A percentile compares a stretch with the other conserved stretches of the same genome.
Conservation (phyloP, 2,329 filamentous ascomycete species). For the Hymenoscyphus scutula region DNA sequence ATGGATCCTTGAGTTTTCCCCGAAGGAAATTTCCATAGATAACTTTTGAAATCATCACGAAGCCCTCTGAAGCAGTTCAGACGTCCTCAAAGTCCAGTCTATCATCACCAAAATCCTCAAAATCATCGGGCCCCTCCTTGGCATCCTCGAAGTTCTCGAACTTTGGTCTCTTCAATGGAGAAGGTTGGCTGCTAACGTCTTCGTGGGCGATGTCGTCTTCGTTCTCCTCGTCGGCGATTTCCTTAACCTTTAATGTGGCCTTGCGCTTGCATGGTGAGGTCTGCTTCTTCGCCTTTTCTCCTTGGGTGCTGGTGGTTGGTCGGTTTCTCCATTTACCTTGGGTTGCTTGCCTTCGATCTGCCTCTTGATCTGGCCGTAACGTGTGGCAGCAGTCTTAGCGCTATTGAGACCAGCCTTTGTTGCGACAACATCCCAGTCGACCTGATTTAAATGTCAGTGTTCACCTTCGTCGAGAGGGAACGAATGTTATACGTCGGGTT, state of each 20-base stretch:
- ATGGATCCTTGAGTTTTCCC: background rate
- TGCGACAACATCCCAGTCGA: slow-evolving; percentile 37
- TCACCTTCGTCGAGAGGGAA: background rate
- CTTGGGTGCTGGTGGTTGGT: too few relatives aligned
- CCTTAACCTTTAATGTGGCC: background rate
- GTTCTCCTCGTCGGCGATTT: background rate
- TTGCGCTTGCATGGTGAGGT: slow-evolving; percentile 5
- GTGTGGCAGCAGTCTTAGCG: slow-evolving; percentile 45
- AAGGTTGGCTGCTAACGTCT: background rate
- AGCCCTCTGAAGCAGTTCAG: background rate
- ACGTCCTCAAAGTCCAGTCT: background rate
- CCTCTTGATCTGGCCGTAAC: slow-evolving; percentile 49
- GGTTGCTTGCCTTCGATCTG: slow-evolving; percentile 33
- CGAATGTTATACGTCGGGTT: background rate
- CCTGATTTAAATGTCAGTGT: background rate
- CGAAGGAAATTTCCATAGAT: background rate
- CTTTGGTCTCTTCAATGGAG: background rate
- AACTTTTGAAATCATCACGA: background rate
- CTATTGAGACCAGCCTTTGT: slow-evolving; percentile 45
- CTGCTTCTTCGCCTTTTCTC: background rate
- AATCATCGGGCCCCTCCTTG: background rate
- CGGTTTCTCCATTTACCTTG: background rate
- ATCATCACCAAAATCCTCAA: background rate
- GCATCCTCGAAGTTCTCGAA: background rate
- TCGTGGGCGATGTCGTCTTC: too few relatives aligned